These are phyloP conservation scores for Colletotrichum acutatum DNA, from an alignment of 2,329 filamentous ascomycete genomes.

Conservation along the genomic window DNA sequence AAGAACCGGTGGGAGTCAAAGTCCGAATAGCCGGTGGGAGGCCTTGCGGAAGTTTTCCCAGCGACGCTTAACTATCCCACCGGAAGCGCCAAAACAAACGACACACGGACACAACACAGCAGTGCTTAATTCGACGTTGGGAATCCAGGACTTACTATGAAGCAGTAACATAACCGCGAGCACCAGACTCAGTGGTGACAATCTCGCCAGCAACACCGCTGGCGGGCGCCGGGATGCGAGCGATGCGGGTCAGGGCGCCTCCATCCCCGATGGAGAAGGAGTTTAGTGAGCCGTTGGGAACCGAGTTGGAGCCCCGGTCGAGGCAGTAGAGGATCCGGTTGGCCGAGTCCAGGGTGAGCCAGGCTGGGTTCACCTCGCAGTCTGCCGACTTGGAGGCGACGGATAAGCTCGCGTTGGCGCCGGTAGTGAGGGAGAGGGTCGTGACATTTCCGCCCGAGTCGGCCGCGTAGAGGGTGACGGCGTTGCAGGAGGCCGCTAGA, in stretches of 20 bases:
- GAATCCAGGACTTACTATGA: constrained; percentile 34
- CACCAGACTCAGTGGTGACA: constrained; percentile 34
- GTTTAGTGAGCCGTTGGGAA: constrained; percentile 31
- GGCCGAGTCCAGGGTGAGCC: constrained; percentile 33
- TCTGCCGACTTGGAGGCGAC: constrained; percentile 34
- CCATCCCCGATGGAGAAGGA: constrained; percentile 35
- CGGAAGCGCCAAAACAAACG: background rate
- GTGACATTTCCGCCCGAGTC: constrained; percentile 37
- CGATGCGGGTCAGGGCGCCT: constrained; percentile 34
- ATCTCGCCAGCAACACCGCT: constrained; percentile 38
- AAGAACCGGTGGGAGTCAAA: too few species aligned
- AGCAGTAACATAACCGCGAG: constrained; percentile 35
- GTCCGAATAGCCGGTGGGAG: too few species aligned
- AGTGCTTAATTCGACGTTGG: too few species aligned
- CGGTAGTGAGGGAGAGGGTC: constrained; percentile 34
- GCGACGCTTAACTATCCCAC: background rate
- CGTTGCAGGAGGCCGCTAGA: constrained; percentile 23
- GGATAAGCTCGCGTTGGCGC: constrained; percentile 30
- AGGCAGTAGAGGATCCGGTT: constrained; percentile 34
- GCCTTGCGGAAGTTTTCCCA: too few species aligned
- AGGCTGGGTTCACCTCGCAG: constrained; percentile 33
- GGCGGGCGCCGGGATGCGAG: constrained; percentile 31
- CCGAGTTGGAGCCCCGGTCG: constrained; percentile 28
- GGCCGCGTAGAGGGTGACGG: constrained; percentile 36
- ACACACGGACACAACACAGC: too few species aligned